Base-by-base conservation (phyloP, 495 filamentous ascomycete genomes). In the Penicillium argentinense region DNA sequence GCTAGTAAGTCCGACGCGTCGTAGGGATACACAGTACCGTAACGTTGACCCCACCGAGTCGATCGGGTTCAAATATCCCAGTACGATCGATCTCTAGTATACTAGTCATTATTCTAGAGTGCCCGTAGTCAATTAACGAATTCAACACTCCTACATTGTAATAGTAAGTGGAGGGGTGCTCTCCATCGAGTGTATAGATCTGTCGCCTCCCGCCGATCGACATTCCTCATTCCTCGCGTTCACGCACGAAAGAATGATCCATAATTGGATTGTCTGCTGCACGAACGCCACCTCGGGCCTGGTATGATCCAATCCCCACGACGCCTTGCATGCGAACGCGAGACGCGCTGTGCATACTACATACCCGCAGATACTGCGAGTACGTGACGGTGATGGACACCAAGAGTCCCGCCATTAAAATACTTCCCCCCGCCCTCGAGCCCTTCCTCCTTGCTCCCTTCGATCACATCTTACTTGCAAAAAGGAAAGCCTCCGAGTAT, bases 311-410 rank as follows among this genome's bases (percentile, higher is more conserved):
- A 53, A 53, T 53, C 27, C 36, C 17, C 33, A 43, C 13, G 50
- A 34, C 47, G 44, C 54, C 54, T 57, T 58, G 51, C 47, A 42
- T 51, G 37, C 41, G 24, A 45, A 57, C 57, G 54, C 58, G 54
- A 30, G 29, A 56, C 48, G 48, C 53, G 53, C 42, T 30, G 13
- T 16, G 13, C 22, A n/a, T n/a, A n/a, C n/a, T n/a, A n/a, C n/a
- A n/a, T n/a, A n/a, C n/a, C n/a, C n/a, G n/a, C n/a, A n/a, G n/a
- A n/a, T n/a, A n/a, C n/a, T n/a, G n/a, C n/a, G n/a, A n/a, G n/a
- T n/a, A n/a, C n/a, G n/a, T n/a, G n/a, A n/a, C n/a, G n/a, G n/a
- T n/a, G n/a, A n/a, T n/a, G n/a, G n/a, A n/a, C n/a, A n/a, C n/a
- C n/a, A n/a, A n/a, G n/a, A n/a, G n/a, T n/a, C n/a, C n/a, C n/a